These are phyloP conservation scores for Mortierella sp. DNA, from an alignment of 371 early-diverging fungal species.

Conservation along the genomic window DNA sequence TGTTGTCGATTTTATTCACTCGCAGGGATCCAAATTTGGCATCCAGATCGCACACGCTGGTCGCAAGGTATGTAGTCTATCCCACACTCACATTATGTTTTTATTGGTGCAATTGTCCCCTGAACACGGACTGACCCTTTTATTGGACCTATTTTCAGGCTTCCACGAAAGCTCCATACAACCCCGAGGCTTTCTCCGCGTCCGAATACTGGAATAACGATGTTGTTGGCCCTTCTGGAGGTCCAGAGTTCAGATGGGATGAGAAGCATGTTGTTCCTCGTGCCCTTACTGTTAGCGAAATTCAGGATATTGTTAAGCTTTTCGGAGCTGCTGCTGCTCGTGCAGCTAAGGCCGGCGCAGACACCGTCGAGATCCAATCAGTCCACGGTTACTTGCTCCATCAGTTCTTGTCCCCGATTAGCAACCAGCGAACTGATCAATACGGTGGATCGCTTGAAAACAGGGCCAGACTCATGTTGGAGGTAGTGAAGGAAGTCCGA, in stretches of 20 bases:
- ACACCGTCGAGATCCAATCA: constrained; percentile 88
- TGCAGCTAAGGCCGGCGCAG: constrained; percentile 83
- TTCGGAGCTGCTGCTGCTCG: constrained; percentile 81
- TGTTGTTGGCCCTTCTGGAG: constrained; percentile 78
- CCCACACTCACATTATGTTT: neutral
- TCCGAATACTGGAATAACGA: constrained; percentile 81
- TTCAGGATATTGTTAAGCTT: constrained; percentile 65
- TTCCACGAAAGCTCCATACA: constrained; percentile 61
- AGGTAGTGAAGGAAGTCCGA: constrained; percentile 72
- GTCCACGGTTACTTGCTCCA: constrained; percentile 81
- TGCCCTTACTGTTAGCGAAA: constrained; percentile 73
- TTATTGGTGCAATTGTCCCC: neutral
- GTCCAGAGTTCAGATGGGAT: constrained; percentile 57
- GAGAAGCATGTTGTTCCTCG: constrained; percentile 64
- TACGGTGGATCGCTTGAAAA: constrained; percentile 87
- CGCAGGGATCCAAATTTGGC: constrained; percentile 70
- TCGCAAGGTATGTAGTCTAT: constrained; percentile 64
- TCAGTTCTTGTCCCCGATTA: constrained; percentile 83
- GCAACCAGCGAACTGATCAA: constrained; percentile 86
- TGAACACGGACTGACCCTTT: neutral
- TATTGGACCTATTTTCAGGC: constrained; percentile 31
- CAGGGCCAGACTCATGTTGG: constrained; percentile 76
- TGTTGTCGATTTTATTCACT: constrained; percentile 79
- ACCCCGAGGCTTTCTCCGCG: constrained; percentile 15
- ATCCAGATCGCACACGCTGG: constrained; percentile 91